Percentiles rank a stretch among this genome's conserved stretches.
phyloP scores from a whole-genome alignment of 768 basidiomycete species.

The Trametes sanguinea region DNA sequence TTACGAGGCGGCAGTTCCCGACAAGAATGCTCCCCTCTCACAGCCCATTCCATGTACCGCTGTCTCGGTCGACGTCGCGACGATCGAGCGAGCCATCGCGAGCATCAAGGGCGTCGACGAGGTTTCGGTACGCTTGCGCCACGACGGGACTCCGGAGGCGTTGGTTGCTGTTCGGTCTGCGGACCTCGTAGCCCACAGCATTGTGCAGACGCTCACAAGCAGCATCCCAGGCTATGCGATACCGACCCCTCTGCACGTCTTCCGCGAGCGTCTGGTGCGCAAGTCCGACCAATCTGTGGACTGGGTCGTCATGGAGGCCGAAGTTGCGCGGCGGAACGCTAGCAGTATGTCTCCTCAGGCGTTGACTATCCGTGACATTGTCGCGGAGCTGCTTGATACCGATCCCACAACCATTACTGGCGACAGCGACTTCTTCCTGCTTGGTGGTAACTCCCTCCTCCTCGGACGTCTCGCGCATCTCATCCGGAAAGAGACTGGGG shows the following conservation, averaged over 20 bases:
- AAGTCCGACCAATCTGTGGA: conserved; percentile 9
- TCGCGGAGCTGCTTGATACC: conserved; percentile 26
- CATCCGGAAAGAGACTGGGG: conserved; percentile 34
- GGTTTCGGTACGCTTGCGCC: conserved; percentile 36
- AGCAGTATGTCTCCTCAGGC: conserved; percentile 21
- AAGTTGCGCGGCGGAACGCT: conserved; percentile 23
- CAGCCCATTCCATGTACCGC: conserved; percentile 41
- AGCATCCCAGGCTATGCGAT: conserved; percentile 44
- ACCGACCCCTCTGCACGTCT: conserved; percentile 40
- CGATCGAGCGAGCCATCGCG: conserved; percentile 33
- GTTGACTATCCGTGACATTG: conserved; percentile 24
- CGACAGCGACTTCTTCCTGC: conserved; percentile 29
- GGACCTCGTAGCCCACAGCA: conserved; percentile 23
- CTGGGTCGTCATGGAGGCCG: conserved; percentile 41
- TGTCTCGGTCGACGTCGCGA: conserved; percentile 35
- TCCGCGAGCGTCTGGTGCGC: conserved; percentile 23
- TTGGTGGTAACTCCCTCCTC: conserved; percentile 52
- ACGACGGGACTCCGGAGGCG: conserved; percentile 41
- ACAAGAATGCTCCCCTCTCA: conserved; percentile 36
- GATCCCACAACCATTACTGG: conserved; percentile 26
- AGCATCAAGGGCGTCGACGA: conserved; percentile 37
- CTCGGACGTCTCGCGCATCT: conserved; percentile 24
- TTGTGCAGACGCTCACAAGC: conserved; percentile 23
- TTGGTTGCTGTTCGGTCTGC: conserved; percentile 35
- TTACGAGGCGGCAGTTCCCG: conserved; percentile 41